Evolutionary conservation across 2,329 filamentous ascomycete genomes (phyloP), one percentile per base, ranked within the genome.

Genomic region (Fusarium clavum): DNA sequence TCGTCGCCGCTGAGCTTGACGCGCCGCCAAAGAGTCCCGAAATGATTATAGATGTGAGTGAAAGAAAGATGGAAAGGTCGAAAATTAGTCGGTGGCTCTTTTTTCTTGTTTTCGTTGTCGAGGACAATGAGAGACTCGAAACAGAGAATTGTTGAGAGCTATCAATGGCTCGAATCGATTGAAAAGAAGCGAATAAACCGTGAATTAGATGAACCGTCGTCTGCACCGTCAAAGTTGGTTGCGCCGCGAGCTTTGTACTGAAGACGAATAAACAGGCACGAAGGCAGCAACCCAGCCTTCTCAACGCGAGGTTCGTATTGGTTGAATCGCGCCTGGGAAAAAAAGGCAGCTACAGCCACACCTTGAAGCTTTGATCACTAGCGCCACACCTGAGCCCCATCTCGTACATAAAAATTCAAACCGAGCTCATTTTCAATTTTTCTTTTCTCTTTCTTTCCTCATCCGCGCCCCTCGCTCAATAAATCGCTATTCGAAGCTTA

Each of bases 401-500:
- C 55, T 59, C 22, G 43, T 70, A 41, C 61, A 77, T 76, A 73
- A 78, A 77, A 76, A 69, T 66, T 67, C 65, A 64, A 61, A 47
- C 56, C 49, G 34, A 60, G 38, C 57, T 47, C 52, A 30, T 14
- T n/a, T 57, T 47, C 22, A 10, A 10, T 16, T 45, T 69, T 61
- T 47, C 52, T 61, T 59, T 67, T 70, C 73, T 72, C 76, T 69
- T 71, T 74, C 72, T 60, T 69, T 75, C 75, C 73, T 78, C 80
- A 80, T 79, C 83, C 84, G 90, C 91, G 61, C 79, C 92, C 90
- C 94, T 97, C 94, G 94, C 88, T 94, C 94, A 90, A 98, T 94
- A 94, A 94, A 97, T 98, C 95, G 95, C 94, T 92, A 90, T 97
- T 97, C 94, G 92, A 97, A 98, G 95, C 94, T 94, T 84, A 94